Percentiles rank a stretch among this genome's conserved stretches.
Conservation (phyloP, 2,329 filamentous ascomycete species). For the Cordyceps militaris region DNA sequence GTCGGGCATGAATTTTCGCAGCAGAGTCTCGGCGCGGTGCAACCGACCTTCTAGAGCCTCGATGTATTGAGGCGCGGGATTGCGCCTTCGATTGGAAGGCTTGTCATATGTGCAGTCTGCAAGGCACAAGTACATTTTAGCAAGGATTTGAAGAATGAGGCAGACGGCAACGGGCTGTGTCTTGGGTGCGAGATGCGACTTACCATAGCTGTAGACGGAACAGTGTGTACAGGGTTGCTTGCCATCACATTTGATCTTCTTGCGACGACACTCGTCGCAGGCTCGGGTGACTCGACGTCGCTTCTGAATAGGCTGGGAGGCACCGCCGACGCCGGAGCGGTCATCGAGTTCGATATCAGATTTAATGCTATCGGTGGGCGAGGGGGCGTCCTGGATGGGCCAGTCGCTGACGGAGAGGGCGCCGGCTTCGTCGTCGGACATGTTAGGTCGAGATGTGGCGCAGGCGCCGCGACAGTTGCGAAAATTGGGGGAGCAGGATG, state of each 20-base stretch:
- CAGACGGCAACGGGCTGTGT: not conserved
- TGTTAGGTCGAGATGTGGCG: slow-evolving; percentile 23
- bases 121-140: not conserved
- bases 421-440: slow-evolving; percentile 38
- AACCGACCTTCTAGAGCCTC: slow-evolving; percentile 79
- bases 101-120: slow-evolving; percentile 93
- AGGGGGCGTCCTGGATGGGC: slow-evolving; percentile 30
- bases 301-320: slow-evolving; percentile 60
- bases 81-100: slow-evolving; percentile 82
- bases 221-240: slow-evolving; percentile 92
- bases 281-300: slow-evolving; percentile 71
- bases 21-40: slow-evolving; percentile 72
- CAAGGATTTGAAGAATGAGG: not conserved
- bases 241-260: slow-evolving; percentile 84
- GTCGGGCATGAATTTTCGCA: slow-evolving; percentile 75
- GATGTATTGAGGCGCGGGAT: slow-evolving; percentile 87
- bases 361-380: slow-evolving; percentile 36
- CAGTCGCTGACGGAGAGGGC: slow-evolving; percentile 29
- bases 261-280: slow-evolving; percentile 75
- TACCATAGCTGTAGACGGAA: slow-evolving; percentile 97
- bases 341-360: slow-evolving; percentile 37
- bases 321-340: slow-evolving; percentile 19
- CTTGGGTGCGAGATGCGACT: slow-evolving; percentile 20
- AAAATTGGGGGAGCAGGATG: not conserved
- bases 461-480: slow-evolving; percentile 14